Evolutionary conservation across 352 stramenopile genomes (phyloP).

Genomic region (Pythium rhizo-oryzae): DNA sequence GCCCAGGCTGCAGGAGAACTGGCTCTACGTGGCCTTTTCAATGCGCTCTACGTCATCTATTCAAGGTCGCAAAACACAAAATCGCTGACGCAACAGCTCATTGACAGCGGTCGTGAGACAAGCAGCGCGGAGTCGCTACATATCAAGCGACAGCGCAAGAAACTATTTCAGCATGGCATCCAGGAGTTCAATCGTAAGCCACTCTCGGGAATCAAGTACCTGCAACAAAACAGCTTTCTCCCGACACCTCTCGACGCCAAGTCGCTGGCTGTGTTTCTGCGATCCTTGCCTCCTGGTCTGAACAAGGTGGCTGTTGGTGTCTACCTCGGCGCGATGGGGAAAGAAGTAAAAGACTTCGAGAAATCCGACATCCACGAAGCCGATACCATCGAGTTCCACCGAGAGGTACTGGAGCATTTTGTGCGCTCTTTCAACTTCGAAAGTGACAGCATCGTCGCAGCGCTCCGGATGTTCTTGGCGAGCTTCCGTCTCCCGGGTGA

Average conservation of each 20-base stretch:
- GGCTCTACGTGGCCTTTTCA: conserved; percentile 70
- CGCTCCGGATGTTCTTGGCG: conserved; percentile 82
- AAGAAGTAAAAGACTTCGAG: conserved; percentile 77
- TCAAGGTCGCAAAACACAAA: conserved; percentile 42
- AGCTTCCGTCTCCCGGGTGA: conserved; percentile 86
- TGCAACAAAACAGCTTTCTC: conserved; percentile 80
- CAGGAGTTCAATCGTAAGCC: conserved; percentile 95
- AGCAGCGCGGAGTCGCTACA: conserved; percentile 52
- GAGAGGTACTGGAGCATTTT: conserved; percentile 68
- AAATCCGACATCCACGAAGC: conserved; percentile 77
- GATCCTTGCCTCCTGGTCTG: conserved; percentile 77
- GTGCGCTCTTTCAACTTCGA: conserved; percentile 86
- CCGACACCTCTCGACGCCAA: conserved; percentile 76
- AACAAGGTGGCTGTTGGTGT: conserved; percentile 82
- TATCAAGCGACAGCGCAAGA: conserved; percentile 74
- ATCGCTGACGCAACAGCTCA: conserved; percentile 31
- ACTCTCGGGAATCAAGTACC: conserved; percentile 86
- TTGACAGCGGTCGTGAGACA: conserved; percentile 36
- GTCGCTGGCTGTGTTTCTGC: conserved; percentile 86
- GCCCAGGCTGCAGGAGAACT: conserved; percentile 68
- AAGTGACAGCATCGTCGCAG: conserved; percentile 67
- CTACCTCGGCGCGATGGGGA: conserved; percentile 87
- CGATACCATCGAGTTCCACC: conserved; percentile 87
- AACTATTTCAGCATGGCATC: conserved; percentile 87
- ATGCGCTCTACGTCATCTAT: conserved; percentile 77